Conservation (phyloP, 768 basidiomycete genomes). For the Psilocybe tampanensis region DNA sequence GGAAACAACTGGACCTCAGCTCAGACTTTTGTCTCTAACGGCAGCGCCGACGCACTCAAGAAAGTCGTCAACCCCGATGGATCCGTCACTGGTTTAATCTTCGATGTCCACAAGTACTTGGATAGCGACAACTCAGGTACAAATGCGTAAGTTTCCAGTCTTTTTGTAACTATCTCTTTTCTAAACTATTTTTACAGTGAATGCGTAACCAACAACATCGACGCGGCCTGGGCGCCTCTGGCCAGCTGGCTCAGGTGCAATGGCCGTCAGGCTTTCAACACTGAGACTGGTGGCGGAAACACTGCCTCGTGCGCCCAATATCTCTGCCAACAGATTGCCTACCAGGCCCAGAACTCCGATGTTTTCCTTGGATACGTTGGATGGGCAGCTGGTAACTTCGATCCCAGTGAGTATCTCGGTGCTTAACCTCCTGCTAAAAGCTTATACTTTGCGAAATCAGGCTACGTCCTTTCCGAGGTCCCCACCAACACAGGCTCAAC, state of each 20-base stretch:
- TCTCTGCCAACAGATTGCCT: constrained; percentile 48
- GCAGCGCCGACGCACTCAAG: constrained; percentile 49
- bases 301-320: constrained; percentile 48
- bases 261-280: constrained; percentile 58
- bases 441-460: constrained; percentile 4
- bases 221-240: constrained; percentile 45
- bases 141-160: constrained; percentile 18
- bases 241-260: constrained; percentile 50
- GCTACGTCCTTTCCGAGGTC: constrained; percentile 38
- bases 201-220: constrained; percentile 59
- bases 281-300: constrained; percentile 64
- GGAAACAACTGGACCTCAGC: constrained; percentile 62
- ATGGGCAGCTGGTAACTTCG: constrained; percentile 62
- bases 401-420: constrained; percentile 21
- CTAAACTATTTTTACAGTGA: constrained; percentile 23
- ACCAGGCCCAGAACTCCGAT: constrained; percentile 50
- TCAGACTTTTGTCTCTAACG: constrained; percentile 50
- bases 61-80: constrained; percentile 50
- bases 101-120: constrained; percentile 68
- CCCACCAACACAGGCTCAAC: constrained; percentile 30
- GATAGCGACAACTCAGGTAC: constrained; percentile 52
- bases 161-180: neutral
- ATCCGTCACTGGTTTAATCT: constrained; percentile 43
- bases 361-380: constrained; percentile 57
- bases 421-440: neutral